phyloP scores from a whole-genome alignment of 2,329 filamentous ascomycete species.

The Fusarium sp. region DNA sequence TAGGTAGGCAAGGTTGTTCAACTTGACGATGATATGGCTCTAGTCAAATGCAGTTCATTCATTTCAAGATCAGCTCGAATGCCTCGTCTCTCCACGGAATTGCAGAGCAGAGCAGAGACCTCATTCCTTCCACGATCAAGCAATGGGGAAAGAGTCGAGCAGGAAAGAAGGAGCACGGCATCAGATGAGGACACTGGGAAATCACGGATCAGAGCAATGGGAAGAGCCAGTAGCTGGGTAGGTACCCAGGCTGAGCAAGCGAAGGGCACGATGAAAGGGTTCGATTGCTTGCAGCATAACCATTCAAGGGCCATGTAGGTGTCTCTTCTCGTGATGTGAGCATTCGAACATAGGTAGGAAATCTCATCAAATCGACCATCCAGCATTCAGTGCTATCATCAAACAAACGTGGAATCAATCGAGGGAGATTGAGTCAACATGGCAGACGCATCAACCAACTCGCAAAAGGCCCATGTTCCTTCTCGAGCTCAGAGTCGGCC shows the following conservation, averaged over 20 bases:
- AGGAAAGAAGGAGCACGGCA: not conserved
- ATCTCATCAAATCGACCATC: not conserved
- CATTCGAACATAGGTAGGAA: not conserved
- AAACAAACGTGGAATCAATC: not conserved
- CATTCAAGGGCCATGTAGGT: not conserved
- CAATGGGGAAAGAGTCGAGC: not conserved
- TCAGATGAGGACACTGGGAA: not conserved
- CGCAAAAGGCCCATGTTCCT: not conserved
- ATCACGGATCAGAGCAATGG: not conserved
- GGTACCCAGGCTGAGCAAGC: not conserved
- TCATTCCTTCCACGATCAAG: not conserved
- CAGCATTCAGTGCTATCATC: not conserved
- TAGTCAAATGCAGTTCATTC: not conserved
- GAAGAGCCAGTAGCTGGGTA: not conserved
- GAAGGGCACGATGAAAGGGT: not conserved
- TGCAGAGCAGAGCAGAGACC: not conserved
- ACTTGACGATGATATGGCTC: not conserved
- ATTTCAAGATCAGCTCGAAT: not conserved
- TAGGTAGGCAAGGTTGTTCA: not conserved
- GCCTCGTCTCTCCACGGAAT: not conserved
- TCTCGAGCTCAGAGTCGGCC: not conserved
- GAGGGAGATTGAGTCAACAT: not conserved
- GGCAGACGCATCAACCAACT: not conserved
- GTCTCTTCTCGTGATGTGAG: not conserved
- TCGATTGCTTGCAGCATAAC: not conserved